Base-by-base conservation (phyloP, 2,329 filamentous ascomycete genomes). In the Colletotrichum gigasporum region DNA sequence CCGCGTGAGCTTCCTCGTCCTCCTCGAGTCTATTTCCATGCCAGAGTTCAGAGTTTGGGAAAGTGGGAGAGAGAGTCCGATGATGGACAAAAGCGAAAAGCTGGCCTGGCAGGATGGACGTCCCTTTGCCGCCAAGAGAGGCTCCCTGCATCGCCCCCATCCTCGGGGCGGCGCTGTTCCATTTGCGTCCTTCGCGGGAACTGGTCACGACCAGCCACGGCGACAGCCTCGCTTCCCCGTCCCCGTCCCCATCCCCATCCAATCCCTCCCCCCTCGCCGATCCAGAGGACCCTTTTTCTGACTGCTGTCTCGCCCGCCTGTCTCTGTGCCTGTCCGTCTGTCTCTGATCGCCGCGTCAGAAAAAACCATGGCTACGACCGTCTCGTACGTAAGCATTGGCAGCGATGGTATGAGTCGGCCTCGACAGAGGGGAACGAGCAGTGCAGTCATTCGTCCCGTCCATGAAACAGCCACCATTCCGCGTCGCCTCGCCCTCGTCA, bases 131-230 rank as follows among this genome's bases (percentile, higher is more conserved):
- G n/a, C 41, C n/a, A 37, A 37, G 26, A 39, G 20, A 37, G 42
- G 53, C 42, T 20, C 54, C 42, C 42, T 50, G 42, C 53, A 57
- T 57, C 30, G 30, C 41, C 52, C 22, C 20, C 32, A 37, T 37
- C 39, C n/a, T 42, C 39, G 16, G 22, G 39, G 48, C 11, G 24
- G 42, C 41, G 35, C 28, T 57, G 44, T 50, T 24, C 57, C 41
- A 16, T 16, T 24, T 63, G 30, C 39, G 37, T 14, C 28, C 30
- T n/a, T 35, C 22, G 50, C 35, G 26, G 34, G n/a, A n/a, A 37
- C 45, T 35, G 8, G 18, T 32, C 60, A 24, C n/a, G 12, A 28
- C 42, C 58, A 45, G 45, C 39, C 55, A 63, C 47, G 55, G n/a
- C 53, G 44, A 39, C 32, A 34, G 55, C 32, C 54, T 59, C 39